phyloP scores from a whole-genome alignment of 768 basidiomycete species.

The Mrakia blollopis region DNA sequence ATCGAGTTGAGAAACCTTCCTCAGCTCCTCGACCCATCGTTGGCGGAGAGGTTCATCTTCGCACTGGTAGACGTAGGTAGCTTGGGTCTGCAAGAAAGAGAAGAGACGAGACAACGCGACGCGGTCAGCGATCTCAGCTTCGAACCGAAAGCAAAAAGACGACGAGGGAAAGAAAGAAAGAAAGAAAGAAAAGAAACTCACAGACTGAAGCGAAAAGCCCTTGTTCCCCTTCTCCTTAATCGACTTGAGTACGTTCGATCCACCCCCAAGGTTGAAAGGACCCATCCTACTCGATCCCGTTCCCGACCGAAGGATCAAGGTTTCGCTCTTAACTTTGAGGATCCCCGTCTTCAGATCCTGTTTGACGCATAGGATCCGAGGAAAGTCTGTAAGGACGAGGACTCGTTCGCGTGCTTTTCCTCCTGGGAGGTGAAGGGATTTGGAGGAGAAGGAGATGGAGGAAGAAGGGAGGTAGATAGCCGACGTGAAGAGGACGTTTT shows the following conservation, averaged over 20 bases:
- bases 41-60: slow-evolving; percentile 19
- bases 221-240: slow-evolving; percentile 31
- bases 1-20: not conserved
- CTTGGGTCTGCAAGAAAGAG: not conserved
- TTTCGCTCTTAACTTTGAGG: slow-evolving; percentile 31
- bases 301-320: slow-evolving; percentile 17
- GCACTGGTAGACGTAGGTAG: slow-evolving; percentile 25
- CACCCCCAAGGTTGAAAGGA: not conserved
- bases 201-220: slow-evolving; percentile 25
- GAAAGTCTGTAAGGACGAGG: slow-evolving; percentile 32
- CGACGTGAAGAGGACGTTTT: slow-evolving; percentile 24
- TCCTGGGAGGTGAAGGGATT: slow-evolving; percentile 20
- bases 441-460: slow-evolving; percentile 1
- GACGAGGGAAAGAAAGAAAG: not conserved
- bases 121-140: not conserved
- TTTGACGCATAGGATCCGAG: slow-evolving; percentile 31
- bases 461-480: slow-evolving; percentile 25
- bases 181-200: not conserved
- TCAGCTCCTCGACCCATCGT: slow-evolving; percentile 26
- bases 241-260: slow-evolving; percentile 25
- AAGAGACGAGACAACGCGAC: not conserved
- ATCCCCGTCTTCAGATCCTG: slow-evolving; percentile 25
- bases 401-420: slow-evolving; percentile 30
- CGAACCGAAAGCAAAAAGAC: too few relatives aligned
- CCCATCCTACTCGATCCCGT: slow-evolving; percentile 17